phyloP scores from a whole-genome alignment of 257 asterid species.

The Thymus mandschuricus region DNA sequence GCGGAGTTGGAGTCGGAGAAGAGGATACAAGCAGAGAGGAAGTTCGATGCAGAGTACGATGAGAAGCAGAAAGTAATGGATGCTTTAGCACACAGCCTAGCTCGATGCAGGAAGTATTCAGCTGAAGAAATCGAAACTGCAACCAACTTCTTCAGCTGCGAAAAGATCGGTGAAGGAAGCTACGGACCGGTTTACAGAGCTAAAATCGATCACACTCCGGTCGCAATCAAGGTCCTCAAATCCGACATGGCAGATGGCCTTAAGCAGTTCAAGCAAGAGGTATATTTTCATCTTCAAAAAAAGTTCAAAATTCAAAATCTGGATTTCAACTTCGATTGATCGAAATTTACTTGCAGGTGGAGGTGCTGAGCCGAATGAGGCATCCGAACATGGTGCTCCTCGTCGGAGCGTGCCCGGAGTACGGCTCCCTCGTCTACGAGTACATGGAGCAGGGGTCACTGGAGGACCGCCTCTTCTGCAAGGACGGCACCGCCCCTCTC shows the following conservation, averaged over 20 bases:
- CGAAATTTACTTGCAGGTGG: slow-evolving; percentile 35
- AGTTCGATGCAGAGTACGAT: slow-evolving; percentile 47
- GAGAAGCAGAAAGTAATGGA: slow-evolving; percentile 62
- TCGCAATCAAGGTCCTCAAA: slow-evolving; percentile 78
- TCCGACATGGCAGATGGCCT: slow-evolving; percentile 71
- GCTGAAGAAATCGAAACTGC: slow-evolving; percentile 68
- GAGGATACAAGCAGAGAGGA: slow-evolving; percentile 62
- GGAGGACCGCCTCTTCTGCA: slow-evolving; percentile 50
- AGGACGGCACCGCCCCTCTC: slow-evolving; percentile 37
- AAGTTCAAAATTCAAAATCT: too few species aligned
- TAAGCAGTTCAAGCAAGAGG: slow-evolving; percentile 83
- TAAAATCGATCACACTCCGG: slow-evolving; percentile 68
- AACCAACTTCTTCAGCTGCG: slow-evolving; percentile 58
- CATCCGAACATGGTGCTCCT: slow-evolving; percentile 67
- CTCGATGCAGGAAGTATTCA: slow-evolving; percentile 54
- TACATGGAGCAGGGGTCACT: slow-evolving; percentile 57
- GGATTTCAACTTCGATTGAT: too few species aligned
- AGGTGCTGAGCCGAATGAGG: slow-evolving; percentile 52
- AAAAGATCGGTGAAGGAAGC: slow-evolving; percentile 87
- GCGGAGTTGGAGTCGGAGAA: slow-evolving; percentile 72
- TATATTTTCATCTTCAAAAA: slow-evolving; percentile 9
- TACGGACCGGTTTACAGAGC: slow-evolving; percentile 83
- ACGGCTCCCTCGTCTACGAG: slow-evolving; percentile 54
- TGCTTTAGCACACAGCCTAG: slow-evolving; percentile 43
- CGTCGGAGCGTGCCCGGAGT: slow-evolving; percentile 56